Evolutionary conservation across 176 grass and related monocot species (phyloP), one percentile per base, ranked within the genome.

Genomic region (Saccharum officinarum): DNA sequence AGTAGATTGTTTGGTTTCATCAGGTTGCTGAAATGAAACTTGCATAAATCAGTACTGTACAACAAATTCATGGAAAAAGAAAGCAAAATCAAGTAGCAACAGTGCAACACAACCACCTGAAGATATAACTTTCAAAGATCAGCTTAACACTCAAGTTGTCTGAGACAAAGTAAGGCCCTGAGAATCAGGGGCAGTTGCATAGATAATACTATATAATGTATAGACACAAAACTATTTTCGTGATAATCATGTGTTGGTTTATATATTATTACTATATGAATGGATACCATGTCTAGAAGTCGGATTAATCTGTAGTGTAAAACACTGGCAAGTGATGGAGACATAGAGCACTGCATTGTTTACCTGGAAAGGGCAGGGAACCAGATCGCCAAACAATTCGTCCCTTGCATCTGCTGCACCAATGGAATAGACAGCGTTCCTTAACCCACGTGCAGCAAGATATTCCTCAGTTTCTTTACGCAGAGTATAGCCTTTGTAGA

Each of bases 331-430:
- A 37, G 67, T 46, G 47, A 67, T 10, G 3, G 17, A 81, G 37
- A 33, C 65, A 52, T 39, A 70, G 13, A 46, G 11, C 30, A 81
- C 39, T 71, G 42, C 45, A 37, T 34, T 0, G 4, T 36, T 90
- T 93, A 95, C 91, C 91, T 88, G 86, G 68, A 97, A 93, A 88
- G 86, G 92, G 71, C 95, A 98, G 76, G 90, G 87, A 67, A 77
- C 71, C 39, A 97, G 22, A 81, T 82, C 75, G 63, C 68, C 92
- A 95, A 98, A 98, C 41, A 95, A 73, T 60, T 84, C 89, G 14
- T 93, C 90, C 75, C 57, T 95, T 80, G 86, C 85, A 87, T 93
- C 85, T 8, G 76, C 80, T 46, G 90, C 86, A 54, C 86, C 75
- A 40, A 95, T 82, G 82, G 84, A 84, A 83, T 91, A 95, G 60